Evolutionary conservation across 805 yeast genomes (phyloP).

Genomic region (Kodamaea kakaduensis): DNA sequence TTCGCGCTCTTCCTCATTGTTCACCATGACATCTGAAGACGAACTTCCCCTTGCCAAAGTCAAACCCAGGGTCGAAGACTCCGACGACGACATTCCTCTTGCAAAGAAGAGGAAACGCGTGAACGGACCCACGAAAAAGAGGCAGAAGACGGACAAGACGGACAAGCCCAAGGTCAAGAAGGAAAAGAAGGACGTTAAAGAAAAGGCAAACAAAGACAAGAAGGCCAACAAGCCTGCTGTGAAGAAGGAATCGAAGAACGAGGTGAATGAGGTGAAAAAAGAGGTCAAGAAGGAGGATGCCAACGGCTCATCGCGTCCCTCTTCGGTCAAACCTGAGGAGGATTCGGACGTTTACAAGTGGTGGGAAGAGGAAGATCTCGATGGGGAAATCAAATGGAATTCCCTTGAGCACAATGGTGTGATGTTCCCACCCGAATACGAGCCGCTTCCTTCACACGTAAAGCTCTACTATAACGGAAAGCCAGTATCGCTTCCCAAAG

Average conservation of each 20-base stretch:
- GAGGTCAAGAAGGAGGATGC: constrained; percentile 9
- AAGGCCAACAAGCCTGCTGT: constrained; percentile 2
- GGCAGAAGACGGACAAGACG: constrained; percentile 10
- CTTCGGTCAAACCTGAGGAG: constrained; percentile 6
- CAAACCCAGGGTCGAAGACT: constrained; percentile 4
- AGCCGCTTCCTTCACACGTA: constrained; percentile 74
- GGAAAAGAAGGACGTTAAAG: constrained; percentile 5
- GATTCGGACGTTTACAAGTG: constrained; percentile 25
- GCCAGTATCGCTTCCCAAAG: constrained; percentile 69
- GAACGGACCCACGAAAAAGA: constrained; percentile 14
- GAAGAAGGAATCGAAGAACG: no score
- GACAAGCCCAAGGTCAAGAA: constrained; percentile 9
- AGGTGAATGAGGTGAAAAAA: constrained; percentile 1
- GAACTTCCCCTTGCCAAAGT: constrained; percentile 9
- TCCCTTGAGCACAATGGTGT: constrained; percentile 87
- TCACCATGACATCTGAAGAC: constrained; percentile 12
- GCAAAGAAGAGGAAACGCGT: constrained; percentile 9
- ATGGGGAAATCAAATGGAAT: constrained; percentile 81
- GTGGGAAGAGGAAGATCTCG: constrained; percentile 83
- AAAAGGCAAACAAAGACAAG: constrained; percentile 8
- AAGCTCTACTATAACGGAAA: constrained; percentile 72
- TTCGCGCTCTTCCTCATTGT: no score
- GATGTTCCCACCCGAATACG: constrained; percentile 88
- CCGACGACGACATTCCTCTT: constrained; percentile 18
- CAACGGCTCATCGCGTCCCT: constrained; percentile 5